Percentiles rank a stretch among this genome's conserved stretches.
Conservation (phyloP, 352 stramenopile species). For the Globisporangium cederbergense region DNA sequence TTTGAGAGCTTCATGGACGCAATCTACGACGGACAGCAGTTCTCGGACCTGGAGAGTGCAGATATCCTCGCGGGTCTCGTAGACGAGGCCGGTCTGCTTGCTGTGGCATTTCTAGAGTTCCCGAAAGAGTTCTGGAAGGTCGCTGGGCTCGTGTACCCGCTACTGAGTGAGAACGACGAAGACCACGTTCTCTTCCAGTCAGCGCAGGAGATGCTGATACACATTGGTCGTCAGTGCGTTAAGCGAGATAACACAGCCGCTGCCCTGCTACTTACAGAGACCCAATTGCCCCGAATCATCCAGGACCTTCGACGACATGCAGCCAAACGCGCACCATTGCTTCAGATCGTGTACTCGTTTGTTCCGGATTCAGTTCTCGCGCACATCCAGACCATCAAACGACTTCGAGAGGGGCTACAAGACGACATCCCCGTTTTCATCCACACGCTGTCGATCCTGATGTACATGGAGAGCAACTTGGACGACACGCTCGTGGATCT, state of each 20-base stretch:
- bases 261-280: conserved; percentile 53
- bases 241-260: conserved; percentile 40
- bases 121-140: conserved; percentile 85
- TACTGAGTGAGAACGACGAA: conserved; percentile 50
- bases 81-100: conserved; percentile 53
- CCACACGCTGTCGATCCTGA: conserved; percentile 60
- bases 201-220: conserved; percentile 28
- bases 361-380: conserved; percentile 42
- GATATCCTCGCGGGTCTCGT: conserved; percentile 38
- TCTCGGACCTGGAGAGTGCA: conserved; percentile 34
- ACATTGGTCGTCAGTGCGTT: conserved; percentile 42
- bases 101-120: conserved; percentile 62
- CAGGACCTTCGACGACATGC: conserved; percentile 22
- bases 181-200: conserved; percentile 39
- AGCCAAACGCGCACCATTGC: conserved; percentile 46
- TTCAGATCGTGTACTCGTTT: conserved; percentile 65
- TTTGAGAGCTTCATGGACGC: conserved; percentile 70
- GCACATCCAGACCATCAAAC: conserved; percentile 76
- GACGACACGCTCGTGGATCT: conserved; percentile 75
- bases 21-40: conserved; percentile 32
- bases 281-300: conserved; percentile 44
- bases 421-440: conserved; percentile 75
- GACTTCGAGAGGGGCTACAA: conserved; percentile 55
- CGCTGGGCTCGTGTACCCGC: conserved; percentile 41
- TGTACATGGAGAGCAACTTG: conserved; percentile 68